Conservation (phyloP, 495 filamentous ascomycete genomes). For the Podospora australis region DNA sequence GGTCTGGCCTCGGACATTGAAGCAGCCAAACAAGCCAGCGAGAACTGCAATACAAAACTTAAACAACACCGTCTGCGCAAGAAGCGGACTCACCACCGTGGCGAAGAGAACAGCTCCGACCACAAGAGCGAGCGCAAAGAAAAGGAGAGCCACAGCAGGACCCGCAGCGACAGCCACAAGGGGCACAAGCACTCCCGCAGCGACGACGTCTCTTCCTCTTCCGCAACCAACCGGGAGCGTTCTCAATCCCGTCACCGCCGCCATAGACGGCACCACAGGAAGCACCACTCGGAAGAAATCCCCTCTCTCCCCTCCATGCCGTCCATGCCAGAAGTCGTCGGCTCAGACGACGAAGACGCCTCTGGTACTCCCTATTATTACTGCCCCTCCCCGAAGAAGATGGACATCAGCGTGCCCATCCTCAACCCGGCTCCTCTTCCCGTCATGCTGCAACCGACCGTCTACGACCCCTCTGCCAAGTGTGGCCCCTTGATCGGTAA, state of each 20-base stretch:
- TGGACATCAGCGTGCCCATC: slow-evolving; percentile 42
- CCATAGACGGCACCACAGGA: slow-evolving; percentile 22
- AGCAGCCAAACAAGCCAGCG: slow-evolving; percentile 35
- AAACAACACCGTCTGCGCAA: slow-evolving; percentile 43
- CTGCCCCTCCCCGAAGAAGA: slow-evolving; percentile 4
- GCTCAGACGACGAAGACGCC: slow-evolving; percentile 30
- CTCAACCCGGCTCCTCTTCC: slow-evolving; percentile 38
- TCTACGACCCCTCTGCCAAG: slow-evolving; percentile 40
- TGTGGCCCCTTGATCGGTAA: slow-evolving; percentile 18
- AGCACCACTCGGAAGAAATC: slow-evolving; percentile 24
- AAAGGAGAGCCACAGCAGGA: slow-evolving; percentile 11
- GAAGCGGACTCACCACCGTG: slow-evolving; percentile 25
- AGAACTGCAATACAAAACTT: slow-evolving; percentile 40
- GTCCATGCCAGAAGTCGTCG: slow-evolving; percentile 32
- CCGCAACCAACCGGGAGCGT: slow-evolving; percentile 14
- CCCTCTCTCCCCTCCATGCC: slow-evolving; percentile 12
- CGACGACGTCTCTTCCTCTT: slow-evolving; percentile 12
- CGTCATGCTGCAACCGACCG: slow-evolving; percentile 36
- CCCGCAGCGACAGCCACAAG: slow-evolving; percentile 24
- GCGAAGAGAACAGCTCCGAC: neutral
- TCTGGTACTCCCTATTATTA: neutral
- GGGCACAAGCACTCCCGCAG: slow-evolving; percentile 27
- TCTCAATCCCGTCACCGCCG: slow-evolving; percentile 16
- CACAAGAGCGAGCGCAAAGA: slow-evolving; percentile 11
- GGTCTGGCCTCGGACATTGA: slow-evolving; percentile 36